Evolutionary conservation across 441 rosid genomes (phyloP), one percentile per base, ranked within the genome.

Genomic region (Geranium incanum): DNA sequence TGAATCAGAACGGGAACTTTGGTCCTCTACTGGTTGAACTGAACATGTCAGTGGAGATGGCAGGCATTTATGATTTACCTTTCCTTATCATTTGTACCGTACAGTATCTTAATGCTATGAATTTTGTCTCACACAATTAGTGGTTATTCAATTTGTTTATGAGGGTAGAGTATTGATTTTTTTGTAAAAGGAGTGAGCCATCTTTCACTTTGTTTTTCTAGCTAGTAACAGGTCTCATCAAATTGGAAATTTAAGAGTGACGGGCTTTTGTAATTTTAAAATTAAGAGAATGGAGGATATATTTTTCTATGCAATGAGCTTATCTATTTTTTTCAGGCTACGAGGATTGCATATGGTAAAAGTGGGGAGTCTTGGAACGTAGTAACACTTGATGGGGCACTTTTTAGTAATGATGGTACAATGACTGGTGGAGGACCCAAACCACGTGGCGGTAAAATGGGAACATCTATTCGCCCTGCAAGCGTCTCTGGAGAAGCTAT

Each of bases 371-470:
- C 90, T 70, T 86, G 91, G 50, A 91, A 95, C 63, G 97, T 94
- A 43, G 99, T 90, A 75, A 90, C 99, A 60, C 89, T 95, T 57
- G 97, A 95, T 68, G 99, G 99, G 55, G 89, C 96, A 67, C 96
- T 95, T 73, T 90, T 95, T 76, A 97, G 92, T 84, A 89, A 86
- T 81, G 90, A 97, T 78, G 99, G 99, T 74, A 95, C 99, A 2
- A 92, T 95, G 97, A 95, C 93, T 78, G 99, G 99, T 68, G 99
- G 99, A 15, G 99, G 99, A 83, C 76, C 86, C 78, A 92, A 87
- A 84, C 97, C 97, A 69, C 91, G 93, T 36, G 97, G 97, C 64
- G 97, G 99, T 66, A 94, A 86, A 87, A 94, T 94, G 91, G 99
- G 99, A 23, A 89, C 99, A 68, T 88, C 91, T 78, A 84, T 94